phyloP scores from a whole-genome alignment of 225 moss, liverwort and hornwort species.

The Pleurozium schreberi region DNA sequence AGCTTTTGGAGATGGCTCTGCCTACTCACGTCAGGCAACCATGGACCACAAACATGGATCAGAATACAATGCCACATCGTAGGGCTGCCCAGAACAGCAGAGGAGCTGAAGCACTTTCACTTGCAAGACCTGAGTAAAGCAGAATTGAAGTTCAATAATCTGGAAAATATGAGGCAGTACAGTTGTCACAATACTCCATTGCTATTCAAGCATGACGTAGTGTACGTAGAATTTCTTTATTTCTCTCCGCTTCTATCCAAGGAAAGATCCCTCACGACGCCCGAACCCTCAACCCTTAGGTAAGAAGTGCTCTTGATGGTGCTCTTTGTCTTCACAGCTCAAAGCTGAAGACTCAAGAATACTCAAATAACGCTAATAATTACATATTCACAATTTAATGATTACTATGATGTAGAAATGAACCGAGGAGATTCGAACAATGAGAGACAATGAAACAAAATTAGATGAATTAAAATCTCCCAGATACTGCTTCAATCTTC shows the following conservation, averaged over 20 bases:
- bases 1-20: conserved; percentile 50
- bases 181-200: conserved; percentile 19
- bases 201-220: conserved; percentile 3
- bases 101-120: conserved; percentile 33
- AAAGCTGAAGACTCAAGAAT: not conserved
- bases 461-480: not conserved
- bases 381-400: not conserved
- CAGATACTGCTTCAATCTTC: not conserved
- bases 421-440: not conserved
- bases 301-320: not conserved
- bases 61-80: conserved; percentile 36
- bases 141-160: conserved; percentile 26
- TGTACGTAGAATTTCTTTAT: not conserved
- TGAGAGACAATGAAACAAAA: not conserved
- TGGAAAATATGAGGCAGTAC: conserved; percentile 32
- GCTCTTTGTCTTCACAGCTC: not conserved
- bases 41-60: conserved; percentile 36
- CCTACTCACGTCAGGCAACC: conserved; percentile 35
- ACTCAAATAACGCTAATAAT: not conserved
- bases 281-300: not conserved
- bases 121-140: conserved; percentile 44
- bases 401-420: not conserved
- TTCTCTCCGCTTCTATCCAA: not conserved
- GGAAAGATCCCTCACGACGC: not conserved
- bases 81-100: conserved; percentile 36